Evolutionary conservation across 1,284 basidiomycete genomes (phyloP).

Genomic region (Ganoderma leucocontextum): DNA sequence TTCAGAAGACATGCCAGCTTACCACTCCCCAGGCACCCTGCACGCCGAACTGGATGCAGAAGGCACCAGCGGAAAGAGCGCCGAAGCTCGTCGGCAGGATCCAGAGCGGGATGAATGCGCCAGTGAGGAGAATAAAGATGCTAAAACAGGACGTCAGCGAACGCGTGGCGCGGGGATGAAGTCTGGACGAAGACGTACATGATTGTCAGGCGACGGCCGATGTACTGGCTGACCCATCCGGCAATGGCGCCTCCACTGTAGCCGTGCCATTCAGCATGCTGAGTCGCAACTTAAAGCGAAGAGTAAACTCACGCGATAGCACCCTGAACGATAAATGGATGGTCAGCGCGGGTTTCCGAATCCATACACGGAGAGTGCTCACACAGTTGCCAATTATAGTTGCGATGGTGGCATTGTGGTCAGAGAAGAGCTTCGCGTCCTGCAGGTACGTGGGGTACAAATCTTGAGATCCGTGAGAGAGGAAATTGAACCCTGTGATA

Average conservation of each 20-base stretch:
- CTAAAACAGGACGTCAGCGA: conserved; percentile 41
- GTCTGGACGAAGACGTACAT: conserved; percentile 53
- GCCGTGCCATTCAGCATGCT: conserved; percentile 33
- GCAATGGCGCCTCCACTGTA: conserved; percentile 78
- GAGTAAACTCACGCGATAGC: conserved; percentile 65
- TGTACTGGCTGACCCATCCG: conserved; percentile 83
- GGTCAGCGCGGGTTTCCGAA: conserved; percentile 13
- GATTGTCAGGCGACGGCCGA: conserved; percentile 90
- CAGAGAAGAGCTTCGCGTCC: conserved; percentile 63
- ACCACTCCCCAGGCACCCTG: conserved; percentile 87
- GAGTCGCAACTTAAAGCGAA: not conserved
- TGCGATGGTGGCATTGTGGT: conserved; percentile 76
- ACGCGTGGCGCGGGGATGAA: conserved; percentile 4
- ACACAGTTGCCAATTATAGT: conserved; percentile 93
- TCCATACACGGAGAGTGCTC: conserved; percentile 41
- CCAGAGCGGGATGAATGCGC: conserved; percentile 84
- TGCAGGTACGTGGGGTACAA: conserved; percentile 85
- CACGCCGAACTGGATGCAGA: conserved; percentile 87
- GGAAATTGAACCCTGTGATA: conserved; percentile 86
- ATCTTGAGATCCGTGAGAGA: conserved; percentile 90
- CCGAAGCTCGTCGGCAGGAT: conserved; percentile 78
- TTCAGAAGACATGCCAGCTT: conserved; percentile 22
- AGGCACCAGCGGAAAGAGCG: conserved; percentile 78
- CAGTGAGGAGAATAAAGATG: conserved; percentile 64
- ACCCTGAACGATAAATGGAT: conserved; percentile 55